Evolutionary conservation across 768 basidiomycete genomes (phyloP).

Genomic region (Phanerodontia chrysosporium): DNA sequence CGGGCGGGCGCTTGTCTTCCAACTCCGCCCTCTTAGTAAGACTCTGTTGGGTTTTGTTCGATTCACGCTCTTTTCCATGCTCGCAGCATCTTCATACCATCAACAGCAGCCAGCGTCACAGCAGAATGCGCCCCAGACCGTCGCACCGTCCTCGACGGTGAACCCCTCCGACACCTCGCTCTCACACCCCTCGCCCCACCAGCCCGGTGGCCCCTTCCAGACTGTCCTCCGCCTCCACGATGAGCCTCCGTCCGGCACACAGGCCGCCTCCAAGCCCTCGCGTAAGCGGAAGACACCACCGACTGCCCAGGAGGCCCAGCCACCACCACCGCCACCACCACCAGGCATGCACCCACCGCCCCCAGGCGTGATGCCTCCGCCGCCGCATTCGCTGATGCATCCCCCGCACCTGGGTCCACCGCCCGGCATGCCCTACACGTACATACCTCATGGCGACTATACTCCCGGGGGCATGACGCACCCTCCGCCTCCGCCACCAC

Average conservation of each 20-base stretch:
- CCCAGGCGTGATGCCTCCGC: constrained; percentile 36
- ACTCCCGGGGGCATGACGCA: constrained; percentile 48
- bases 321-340: constrained; percentile 32
- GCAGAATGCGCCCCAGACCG: constrained; percentile 11
- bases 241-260: constrained; percentile 33
- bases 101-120: constrained; percentile 13
- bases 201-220: constrained; percentile 21
- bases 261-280: constrained; percentile 34
- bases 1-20: constrained; percentile 2
- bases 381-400: constrained; percentile 26
- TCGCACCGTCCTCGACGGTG: constrained; percentile 17
- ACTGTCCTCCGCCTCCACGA: constrained; percentile 59
- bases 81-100: constrained; percentile 15
- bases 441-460: constrained; percentile 43
- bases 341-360: constrained; percentile 41
- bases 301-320: constrained; percentile 29
- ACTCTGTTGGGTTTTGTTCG: constrained; percentile 8
- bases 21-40: constrained; percentile 16
- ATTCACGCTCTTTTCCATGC: constrained; percentile 13
- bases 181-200: constrained; percentile 22
- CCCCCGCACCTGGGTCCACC: constrained; percentile 20
- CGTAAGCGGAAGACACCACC: constrained; percentile 74
- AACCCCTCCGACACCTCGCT: constrained; percentile 23
- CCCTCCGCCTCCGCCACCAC: constrained; percentile 21
- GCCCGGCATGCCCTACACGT: constrained; percentile 34